phyloP scores from a whole-genome alignment of 805 yeast species.

The Blastobotrys peoriensis region DNA sequence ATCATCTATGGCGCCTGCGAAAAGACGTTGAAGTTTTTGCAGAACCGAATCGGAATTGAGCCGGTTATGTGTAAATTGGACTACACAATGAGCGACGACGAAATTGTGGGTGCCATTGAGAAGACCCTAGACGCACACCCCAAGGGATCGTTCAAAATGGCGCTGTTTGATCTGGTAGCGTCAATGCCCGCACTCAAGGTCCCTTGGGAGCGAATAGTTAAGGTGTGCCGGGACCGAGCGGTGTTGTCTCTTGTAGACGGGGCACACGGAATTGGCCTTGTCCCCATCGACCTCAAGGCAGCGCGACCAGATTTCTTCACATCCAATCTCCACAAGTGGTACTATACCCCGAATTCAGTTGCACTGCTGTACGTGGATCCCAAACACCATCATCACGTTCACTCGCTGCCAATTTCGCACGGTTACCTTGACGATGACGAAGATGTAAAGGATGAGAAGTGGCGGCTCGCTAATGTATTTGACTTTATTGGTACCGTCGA shows the following conservation, averaged over 20 bases:
- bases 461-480: constrained; percentile 38
- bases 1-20: constrained; percentile 51
- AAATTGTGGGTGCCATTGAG: constrained; percentile 22
- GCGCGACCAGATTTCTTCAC: constrained; percentile 54
- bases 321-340: constrained; percentile 69
- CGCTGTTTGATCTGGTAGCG: constrained; percentile 49
- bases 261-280: constrained; percentile 59
- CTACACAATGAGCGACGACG: constrained; percentile 36
- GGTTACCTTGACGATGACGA: not conserved
- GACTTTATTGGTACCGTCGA: constrained; percentile 45
- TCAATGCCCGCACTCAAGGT: constrained; percentile 59
- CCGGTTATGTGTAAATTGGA: constrained; percentile 35
- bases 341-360: constrained; percentile 49
- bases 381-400: constrained; percentile 43
- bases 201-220: constrained; percentile 48
- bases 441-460: constrained; percentile 22
- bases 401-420: constrained; percentile 50
- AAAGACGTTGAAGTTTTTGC: constrained; percentile 37
- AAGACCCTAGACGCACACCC: too few species aligned
- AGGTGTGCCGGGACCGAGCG: constrained; percentile 40
- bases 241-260: constrained; percentile 61
- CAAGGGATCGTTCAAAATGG: constrained; percentile 39
- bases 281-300: constrained; percentile 20
- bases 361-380: constrained; percentile 54
- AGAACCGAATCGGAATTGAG: constrained; percentile 29